Conservation (phyloP, 345 rosid genomes). For the Populus davidiana region DNA sequence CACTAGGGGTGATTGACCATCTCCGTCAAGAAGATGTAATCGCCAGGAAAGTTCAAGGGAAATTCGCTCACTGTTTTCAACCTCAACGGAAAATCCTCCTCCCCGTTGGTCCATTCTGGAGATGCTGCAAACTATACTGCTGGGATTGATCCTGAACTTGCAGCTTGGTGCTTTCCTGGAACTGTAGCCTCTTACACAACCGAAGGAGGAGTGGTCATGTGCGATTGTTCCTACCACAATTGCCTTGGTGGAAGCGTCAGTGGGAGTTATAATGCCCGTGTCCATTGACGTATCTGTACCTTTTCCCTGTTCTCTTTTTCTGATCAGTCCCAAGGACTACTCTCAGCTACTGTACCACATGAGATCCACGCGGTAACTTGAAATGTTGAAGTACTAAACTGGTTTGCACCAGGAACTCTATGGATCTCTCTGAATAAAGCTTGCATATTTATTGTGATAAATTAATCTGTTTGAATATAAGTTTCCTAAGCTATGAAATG, state of each 20-base stretch:
- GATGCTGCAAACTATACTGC: neutral
- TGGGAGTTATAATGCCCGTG: neutral
- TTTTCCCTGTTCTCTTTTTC: neutral
- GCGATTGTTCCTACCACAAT: neutral
- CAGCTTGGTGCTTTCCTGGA: neutral
- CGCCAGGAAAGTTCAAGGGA: slow-evolving; percentile 5
- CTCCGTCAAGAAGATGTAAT: slow-evolving; percentile 3
- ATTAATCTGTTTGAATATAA: neutral
- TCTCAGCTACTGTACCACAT: neutral
- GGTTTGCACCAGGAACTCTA: neutral
- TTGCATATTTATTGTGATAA: neutral
- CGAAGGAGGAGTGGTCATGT: neutral
- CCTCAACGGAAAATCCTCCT: neutral
- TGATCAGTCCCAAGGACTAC: neutral
- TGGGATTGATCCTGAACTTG: neutral
- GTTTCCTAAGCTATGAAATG: neutral
- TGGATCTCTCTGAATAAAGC: neutral
- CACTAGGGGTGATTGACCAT: neutral
- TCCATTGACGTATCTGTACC: neutral
- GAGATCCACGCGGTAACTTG: neutral
- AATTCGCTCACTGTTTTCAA: neutral
- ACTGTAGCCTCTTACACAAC: neutral
- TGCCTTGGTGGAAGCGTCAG: neutral
- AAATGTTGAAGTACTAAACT: neutral
- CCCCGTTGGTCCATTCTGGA: neutral